These are phyloP conservation scores for Russula compacta DNA, from an alignment of 768 basidiomycete species.

Conservation along the genomic window DNA sequence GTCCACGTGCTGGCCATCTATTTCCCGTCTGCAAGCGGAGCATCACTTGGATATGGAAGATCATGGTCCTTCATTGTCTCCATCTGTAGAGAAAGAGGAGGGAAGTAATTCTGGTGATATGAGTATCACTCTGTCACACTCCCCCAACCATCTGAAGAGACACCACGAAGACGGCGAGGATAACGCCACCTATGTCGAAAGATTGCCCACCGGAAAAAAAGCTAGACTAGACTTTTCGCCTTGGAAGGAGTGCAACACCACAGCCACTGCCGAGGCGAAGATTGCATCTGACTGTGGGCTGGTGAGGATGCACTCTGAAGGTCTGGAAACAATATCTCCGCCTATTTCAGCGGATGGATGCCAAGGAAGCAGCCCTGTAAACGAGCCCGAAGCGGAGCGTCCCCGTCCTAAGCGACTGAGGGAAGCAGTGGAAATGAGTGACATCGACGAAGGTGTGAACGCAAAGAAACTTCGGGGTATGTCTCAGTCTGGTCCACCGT, in stretches of 20 bases:
- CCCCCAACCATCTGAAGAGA: not conserved
- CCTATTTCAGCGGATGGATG: not conserved
- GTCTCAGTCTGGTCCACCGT: not conserved
- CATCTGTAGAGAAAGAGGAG: not conserved
- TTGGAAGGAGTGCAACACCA: not conserved
- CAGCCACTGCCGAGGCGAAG: not conserved
- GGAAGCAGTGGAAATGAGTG: not conserved
- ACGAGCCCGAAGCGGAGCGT: not conserved
- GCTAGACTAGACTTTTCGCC: not conserved
- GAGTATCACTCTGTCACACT: not conserved
- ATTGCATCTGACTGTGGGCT: not conserved
- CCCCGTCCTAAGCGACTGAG: not conserved
- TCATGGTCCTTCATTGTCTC: not conserved
- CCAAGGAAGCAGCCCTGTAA: not conserved
- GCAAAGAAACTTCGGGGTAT: not conserved
- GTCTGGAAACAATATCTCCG: not conserved
- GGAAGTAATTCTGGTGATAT: not conserved
- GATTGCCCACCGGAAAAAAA: not conserved
- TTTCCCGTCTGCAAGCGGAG: not conserved
- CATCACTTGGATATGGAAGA: not conserved
- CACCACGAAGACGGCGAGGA: not conserved
- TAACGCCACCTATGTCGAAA: not conserved
- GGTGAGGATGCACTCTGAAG: too few relatives aligned
- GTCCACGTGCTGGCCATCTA: slow-evolving; percentile 12
- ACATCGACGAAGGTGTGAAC: not conserved